Evolutionary conservation across 192 early-diverging fungal genomes (phyloP).

Genomic region (Lunasporangiospora selenospora): DNA sequence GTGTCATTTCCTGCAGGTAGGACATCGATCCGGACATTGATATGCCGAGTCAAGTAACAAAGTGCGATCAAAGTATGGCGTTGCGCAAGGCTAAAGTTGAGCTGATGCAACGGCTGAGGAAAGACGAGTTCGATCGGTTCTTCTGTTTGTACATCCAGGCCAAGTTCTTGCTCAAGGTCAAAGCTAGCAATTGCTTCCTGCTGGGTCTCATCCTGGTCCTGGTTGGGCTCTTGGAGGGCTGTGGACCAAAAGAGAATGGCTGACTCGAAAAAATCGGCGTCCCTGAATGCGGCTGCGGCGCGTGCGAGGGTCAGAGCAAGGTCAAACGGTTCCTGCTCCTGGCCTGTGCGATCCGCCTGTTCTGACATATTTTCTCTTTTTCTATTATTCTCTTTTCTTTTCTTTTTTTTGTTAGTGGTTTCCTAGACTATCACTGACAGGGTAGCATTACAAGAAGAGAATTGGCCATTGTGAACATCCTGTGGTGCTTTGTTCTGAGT

Average conservation of each 20-base stretch:
- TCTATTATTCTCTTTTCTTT: too few species aligned
- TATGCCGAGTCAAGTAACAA: conserved; percentile 39
- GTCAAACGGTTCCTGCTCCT: too few species aligned
- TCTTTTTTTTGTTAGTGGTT: too few species aligned
- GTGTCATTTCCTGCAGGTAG: conserved; percentile 37
- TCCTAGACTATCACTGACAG: too few species aligned
- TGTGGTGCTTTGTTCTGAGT: too few species aligned
- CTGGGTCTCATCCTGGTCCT: background rate
- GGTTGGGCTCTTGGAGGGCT: conserved; percentile 7
- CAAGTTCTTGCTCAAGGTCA: conserved; percentile 37
- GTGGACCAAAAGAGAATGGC: conserved; percentile 38
- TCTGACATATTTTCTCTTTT: too few species aligned
- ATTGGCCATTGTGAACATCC: too few species aligned
- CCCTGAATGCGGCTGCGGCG: conserved; percentile 44
- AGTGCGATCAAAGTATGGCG: conserved; percentile 29
- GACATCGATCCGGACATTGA: conserved; percentile 42
- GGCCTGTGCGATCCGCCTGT: too few species aligned
- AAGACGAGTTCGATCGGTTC: conserved; percentile 43
- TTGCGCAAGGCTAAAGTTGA: too few species aligned
- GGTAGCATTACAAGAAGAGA: too few species aligned
- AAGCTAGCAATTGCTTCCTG: conserved; percentile 13
- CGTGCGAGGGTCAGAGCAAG: conserved; percentile 28
- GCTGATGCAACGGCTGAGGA: too few species aligned
- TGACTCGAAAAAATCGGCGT: conserved; percentile 46
- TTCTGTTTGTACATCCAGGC: conserved; percentile 36